A percentile compares a stretch with the other conserved stretches of the same genome.
Conservation (phyloP, 2,329 filamentous ascomycete genomes). For the Phyllosticta paracitricarpa region DNA sequence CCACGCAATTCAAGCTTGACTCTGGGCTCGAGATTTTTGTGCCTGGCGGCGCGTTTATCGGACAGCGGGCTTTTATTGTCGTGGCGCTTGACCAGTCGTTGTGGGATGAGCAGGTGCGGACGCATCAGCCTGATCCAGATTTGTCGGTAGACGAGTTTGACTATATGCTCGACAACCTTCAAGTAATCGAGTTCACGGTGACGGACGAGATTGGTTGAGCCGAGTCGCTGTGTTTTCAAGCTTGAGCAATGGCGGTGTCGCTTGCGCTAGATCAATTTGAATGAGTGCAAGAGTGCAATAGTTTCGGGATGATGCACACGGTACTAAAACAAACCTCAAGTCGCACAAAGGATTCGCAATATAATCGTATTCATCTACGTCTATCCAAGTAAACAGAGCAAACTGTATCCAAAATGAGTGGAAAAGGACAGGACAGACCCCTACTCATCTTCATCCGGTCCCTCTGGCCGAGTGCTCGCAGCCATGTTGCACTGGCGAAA, state of each 20-base stretch:
- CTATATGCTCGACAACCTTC: neutral
- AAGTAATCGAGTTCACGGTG: neutral
- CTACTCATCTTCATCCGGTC: conserved; percentile 1
- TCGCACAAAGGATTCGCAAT: no score
- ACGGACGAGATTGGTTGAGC: neutral
- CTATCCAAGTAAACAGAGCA: no score
- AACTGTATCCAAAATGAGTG: no score
- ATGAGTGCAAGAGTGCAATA: no score
- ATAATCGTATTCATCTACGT: no score
- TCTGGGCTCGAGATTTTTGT: neutral
- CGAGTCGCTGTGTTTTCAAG: neutral
- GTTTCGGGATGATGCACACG: no score
- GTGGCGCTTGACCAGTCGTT: neutral
- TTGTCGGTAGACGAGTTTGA: neutral
- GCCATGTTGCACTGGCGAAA: conserved; percentile 75
- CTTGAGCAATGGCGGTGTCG: no score
- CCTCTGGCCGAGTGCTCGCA: conserved; percentile 33
- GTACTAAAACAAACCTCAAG: no score
- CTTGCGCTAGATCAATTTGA: no score
- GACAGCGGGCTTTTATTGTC: neutral
- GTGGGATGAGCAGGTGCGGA: neutral
- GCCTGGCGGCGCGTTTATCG: neutral
- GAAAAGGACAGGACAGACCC: neutral
- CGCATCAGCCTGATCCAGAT: neutral
- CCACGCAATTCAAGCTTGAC: neutral